Conservation (phyloP, 2,329 filamentous ascomycete species). For the Remersonia thermophila region DNA sequence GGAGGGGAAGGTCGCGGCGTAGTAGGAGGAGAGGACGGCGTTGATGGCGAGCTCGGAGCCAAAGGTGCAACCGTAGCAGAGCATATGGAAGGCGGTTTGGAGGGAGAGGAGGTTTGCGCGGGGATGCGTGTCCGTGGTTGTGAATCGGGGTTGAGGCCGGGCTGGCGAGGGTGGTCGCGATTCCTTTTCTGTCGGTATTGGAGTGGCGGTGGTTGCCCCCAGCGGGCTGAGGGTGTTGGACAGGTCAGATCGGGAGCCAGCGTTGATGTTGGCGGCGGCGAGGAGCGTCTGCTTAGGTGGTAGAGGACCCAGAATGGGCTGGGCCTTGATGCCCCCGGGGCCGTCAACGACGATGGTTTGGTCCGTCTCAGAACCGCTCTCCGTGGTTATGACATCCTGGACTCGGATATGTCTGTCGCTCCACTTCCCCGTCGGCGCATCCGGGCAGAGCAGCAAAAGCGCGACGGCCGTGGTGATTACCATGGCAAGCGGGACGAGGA, state of each 20-base stretch:
- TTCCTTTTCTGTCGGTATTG: slow-evolving; percentile 17
- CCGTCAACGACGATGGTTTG: too few relatives aligned
- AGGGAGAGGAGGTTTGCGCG: slow-evolving; percentile 27
- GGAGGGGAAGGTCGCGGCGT: slow-evolving; percentile 45
- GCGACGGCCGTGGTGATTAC: slow-evolving; percentile 53
- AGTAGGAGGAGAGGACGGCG: slow-evolving; percentile 45
- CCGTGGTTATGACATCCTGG: slow-evolving; percentile 37
- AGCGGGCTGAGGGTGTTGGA: slow-evolving; percentile 35
- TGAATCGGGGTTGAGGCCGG: slow-evolving; percentile 43
- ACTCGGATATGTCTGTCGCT: slow-evolving; percentile 52
- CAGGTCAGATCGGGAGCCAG: too few relatives aligned
- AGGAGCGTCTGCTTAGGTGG: too few relatives aligned
- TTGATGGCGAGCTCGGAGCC: slow-evolving; percentile 52
- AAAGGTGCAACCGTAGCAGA: slow-evolving; percentile 52
- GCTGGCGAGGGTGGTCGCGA: slow-evolving; percentile 39
- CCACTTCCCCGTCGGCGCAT: slow-evolving; percentile 77
- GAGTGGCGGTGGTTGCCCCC: slow-evolving; percentile 25
- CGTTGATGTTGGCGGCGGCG: too few relatives aligned
- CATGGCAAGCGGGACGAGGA: slow-evolving; percentile 71
- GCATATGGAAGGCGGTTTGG: slow-evolving; percentile 42
- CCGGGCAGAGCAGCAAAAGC: slow-evolving; percentile 63
- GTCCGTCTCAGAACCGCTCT: too few relatives aligned
- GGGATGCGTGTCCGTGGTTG: slow-evolving; percentile 25
- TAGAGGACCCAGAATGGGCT: too few relatives aligned
- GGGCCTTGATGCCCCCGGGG: too few relatives aligned